Base-by-base conservation (phyloP, 176 grass and related monocot genomes). In the Ensete glaucum region DNA sequence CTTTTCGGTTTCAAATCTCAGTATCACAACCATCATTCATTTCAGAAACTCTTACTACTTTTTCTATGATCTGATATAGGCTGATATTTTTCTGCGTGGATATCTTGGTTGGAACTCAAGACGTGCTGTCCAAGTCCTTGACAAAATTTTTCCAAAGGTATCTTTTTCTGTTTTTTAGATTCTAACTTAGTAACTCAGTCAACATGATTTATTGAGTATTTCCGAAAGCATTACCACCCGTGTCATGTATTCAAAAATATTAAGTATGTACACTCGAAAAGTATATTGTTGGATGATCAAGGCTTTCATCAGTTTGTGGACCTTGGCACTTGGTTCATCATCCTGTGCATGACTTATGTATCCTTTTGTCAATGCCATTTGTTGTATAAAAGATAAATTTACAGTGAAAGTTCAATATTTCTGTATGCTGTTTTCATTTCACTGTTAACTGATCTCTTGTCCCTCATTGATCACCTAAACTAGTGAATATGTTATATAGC, bases 101-200 rank as follows among this genome's bases (percentile, higher is more conserved):
- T 93, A 97, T 74, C 67, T 53, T 54, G 90, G 81, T 22, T 97
- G 94, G 94, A 97, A 97, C 83, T 90, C 93, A 23, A 90, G 83
- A 79, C 85, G 93, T 8, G 93, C 90, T 34, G 62, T 97, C 74
- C 74, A 93, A 77, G 83, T 97, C 60, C 81, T 97, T 8, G 77
- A 93, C 75, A 81, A 93, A 87, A 58, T 97, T 76, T 93, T 97
- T 64, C 90, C 90, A 54, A 90, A 83, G 89, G 93, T 93, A 73
- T 64, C 48, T 17, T 63, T 2, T 19, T 65, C 53, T 56, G 53
- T 76, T 50, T 63, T 50, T 54, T 25, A 20, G 25, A 67, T 75
- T 22, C 51, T 24, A 23, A 52, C 50, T 73, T 26, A 9, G 16
- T 73, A 24, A n/a, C 22, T 73, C 14, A 14, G 71, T 16, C 34